phyloP scores from a whole-genome alignment of 108 stramenopile genomes.

The Cyclotella cryptica region DNA sequence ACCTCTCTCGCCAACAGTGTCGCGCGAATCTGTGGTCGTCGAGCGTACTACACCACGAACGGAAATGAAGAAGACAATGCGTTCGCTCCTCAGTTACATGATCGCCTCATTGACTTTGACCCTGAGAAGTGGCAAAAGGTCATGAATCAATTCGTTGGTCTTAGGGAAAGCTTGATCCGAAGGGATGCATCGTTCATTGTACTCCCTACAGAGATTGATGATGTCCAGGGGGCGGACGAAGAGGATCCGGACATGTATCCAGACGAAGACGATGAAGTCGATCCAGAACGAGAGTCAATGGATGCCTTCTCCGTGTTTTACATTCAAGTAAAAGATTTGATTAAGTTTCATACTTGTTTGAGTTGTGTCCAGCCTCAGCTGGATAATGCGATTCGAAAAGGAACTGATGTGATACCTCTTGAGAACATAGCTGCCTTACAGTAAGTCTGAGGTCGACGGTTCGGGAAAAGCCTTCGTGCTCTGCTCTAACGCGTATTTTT shows the following conservation, averaged over 20 bases:
- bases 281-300: conserved; percentile 27
- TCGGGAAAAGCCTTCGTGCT: too few relatives aligned
- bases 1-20: conserved; percentile 38
- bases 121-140: conserved; percentile 39
- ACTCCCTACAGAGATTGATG: conserved; percentile 29
- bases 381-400: conserved; percentile 23
- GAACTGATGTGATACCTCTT: conserved; percentile 26
- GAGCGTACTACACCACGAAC: conserved; percentile 24
- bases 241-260: conserved; percentile 24
- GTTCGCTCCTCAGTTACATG: background rate
- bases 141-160: conserved; percentile 21
- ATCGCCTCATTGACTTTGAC: conserved; percentile 37
- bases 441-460: conserved; percentile 23
- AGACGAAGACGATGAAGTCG: conserved; percentile 29
- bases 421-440: conserved; percentile 45
- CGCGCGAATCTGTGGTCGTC: conserved; percentile 40
- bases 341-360: conserved; percentile 53
- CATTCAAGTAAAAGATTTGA: conserved; percentile 16
- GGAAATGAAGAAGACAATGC: background rate
- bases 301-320: conserved; percentile 31
- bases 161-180: conserved; percentile 37
- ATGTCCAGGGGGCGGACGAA: conserved; percentile 10
- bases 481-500: background rate
- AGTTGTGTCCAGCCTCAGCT: conserved; percentile 49
- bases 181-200: conserved; percentile 41